A percentile compares a stretch with the other conserved stretches of the same genome.
Conservation (phyloP, 2,329 filamentous ascomycete genomes). For the Aspergillus novofumigatus region DNA sequence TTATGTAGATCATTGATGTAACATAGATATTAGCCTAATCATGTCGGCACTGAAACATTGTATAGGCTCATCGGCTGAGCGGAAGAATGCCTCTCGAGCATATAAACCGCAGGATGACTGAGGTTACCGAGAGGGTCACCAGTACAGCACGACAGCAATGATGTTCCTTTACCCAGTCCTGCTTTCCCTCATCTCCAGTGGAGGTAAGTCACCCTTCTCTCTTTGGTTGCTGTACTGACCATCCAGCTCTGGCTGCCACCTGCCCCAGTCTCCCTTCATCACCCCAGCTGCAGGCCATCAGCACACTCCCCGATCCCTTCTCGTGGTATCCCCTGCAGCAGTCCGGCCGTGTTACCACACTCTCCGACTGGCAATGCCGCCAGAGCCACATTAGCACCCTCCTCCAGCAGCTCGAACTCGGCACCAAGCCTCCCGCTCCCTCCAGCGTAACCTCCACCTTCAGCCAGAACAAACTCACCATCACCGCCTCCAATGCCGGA, state of each 20-base stretch:
- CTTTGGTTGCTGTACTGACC: background rate
- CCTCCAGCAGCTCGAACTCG: conserved; percentile 1
- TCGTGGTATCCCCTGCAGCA: background rate
- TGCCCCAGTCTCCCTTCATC: background rate
- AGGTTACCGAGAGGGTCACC: background rate
- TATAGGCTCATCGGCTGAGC: background rate
- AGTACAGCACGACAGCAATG: background rate
- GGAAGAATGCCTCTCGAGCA: background rate
- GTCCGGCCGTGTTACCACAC: background rate
- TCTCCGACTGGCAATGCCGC: conserved; percentile 1
- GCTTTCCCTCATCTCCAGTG: background rate
- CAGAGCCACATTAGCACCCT: background rate
- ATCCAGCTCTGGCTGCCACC: background rate
- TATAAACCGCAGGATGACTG: background rate
- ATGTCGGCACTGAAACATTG: background rate
- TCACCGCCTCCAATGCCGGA: background rate
- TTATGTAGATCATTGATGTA: background rate
- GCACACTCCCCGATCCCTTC: conserved; percentile 2
- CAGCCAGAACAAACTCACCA: background rate
- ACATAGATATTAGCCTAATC: background rate
- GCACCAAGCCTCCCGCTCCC: background rate
- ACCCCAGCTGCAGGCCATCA: background rate
- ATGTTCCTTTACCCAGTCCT: background rate
- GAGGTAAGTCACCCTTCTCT: background rate
- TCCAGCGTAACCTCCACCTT: background rate